Evolutionary conservation across 306 rosid species (phyloP).

Genomic region (Casuarina equisetifolia): DNA sequence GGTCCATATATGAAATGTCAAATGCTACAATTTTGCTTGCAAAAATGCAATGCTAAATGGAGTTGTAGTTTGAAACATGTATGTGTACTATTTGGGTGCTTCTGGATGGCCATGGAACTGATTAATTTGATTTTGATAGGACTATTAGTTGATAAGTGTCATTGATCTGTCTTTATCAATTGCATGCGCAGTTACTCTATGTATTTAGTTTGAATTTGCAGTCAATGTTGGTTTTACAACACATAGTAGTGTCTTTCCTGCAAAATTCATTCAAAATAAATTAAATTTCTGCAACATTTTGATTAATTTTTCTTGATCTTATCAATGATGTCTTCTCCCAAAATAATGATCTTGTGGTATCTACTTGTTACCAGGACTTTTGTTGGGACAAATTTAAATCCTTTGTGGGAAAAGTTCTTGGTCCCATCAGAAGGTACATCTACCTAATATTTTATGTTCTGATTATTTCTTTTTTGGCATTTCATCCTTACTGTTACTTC

Average conservation of each 20-base stretch:
- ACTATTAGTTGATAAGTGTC: background rate
- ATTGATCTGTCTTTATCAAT: background rate
- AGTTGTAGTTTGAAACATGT: background rate
- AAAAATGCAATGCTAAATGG: background rate
- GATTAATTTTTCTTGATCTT: background rate
- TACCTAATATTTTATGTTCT: background rate
- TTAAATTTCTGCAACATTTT: background rate
- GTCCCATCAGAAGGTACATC: constrained; percentile 68
- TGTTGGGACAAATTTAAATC: constrained; percentile 88
- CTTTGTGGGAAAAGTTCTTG: constrained; percentile 76
- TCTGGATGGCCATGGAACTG: background rate
- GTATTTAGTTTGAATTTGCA: constrained; percentile 10
- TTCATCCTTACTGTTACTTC: background rate
- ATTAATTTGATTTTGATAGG: background rate
- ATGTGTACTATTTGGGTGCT: background rate
- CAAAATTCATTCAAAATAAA: no score
- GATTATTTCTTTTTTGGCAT: background rate
- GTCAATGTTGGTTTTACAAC: constrained; percentile 5
- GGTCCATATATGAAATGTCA: background rate
- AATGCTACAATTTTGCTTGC: background rate
- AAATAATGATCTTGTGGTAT: constrained; percentile 24
- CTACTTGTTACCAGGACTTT: constrained; percentile 70
- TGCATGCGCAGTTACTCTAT: constrained; percentile 8
- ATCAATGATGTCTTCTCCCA: background rate
- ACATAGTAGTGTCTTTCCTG: background rate